Evolutionary conservation across 495 filamentous ascomycete genomes (phyloP).

Genomic region (Rhypophila decipiens): DNA sequence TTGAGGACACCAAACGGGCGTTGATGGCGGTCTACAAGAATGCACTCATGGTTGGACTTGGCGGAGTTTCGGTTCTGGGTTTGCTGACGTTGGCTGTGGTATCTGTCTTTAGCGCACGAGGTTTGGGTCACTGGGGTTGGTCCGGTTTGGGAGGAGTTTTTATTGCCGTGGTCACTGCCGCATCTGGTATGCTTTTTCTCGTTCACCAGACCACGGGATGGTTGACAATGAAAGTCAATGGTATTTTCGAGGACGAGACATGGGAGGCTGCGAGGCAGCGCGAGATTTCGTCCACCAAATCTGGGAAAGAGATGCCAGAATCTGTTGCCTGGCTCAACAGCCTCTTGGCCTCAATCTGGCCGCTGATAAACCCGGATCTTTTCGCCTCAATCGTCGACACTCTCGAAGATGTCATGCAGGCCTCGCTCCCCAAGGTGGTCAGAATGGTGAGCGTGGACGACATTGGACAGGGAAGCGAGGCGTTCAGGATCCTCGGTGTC

Average conservation of each 20-base stretch:
- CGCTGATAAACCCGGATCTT: slow-evolving; percentile 63
- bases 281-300: slow-evolving; percentile 30
- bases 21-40: slow-evolving; percentile 40
- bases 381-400: slow-evolving; percentile 58
- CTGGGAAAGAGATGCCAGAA: slow-evolving; percentile 45
- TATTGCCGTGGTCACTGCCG: slow-evolving; percentile 3
- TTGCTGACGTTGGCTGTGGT: background rate
- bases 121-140: background rate
- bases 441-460: slow-evolving; percentile 65
- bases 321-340: slow-evolving; percentile 63
- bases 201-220: slow-evolving; percentile 45
- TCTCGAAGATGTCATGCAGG: slow-evolving; percentile 69
- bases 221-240: slow-evolving; percentile 44
- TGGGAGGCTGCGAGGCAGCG: slow-evolving; percentile 52
- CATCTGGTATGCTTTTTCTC: slow-evolving; percentile 24
- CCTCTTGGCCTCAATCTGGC: slow-evolving; percentile 57
- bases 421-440: slow-evolving; percentile 54
- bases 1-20: slow-evolving; percentile 40
- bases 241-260: slow-evolving; percentile 54
- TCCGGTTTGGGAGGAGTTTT: too few species aligned
- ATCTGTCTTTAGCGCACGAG: background rate
- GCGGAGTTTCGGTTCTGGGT: background rate
- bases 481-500: slow-evolving; percentile 57
- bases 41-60: slow-evolving; percentile 19
- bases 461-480: slow-evolving; percentile 62